These are phyloP conservation scores for Eucalyptus sp. DNA, from an alignment of 345 rosid species.

Conservation along the genomic window DNA sequence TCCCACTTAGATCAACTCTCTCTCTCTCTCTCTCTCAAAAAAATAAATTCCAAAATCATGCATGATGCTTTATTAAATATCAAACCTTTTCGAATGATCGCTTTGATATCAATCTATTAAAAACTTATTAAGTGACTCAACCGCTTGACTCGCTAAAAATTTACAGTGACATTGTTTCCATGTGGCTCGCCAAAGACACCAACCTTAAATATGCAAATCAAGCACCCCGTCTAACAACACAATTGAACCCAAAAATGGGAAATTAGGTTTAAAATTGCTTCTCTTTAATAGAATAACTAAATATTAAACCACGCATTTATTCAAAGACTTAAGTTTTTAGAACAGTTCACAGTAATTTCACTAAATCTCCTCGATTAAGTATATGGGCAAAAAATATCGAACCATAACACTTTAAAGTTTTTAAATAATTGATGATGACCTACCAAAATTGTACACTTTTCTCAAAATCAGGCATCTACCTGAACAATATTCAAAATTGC, in stretches of 20 bases:
- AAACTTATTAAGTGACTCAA: not conserved
- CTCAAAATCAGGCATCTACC: not conserved
- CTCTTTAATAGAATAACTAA: not conserved
- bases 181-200: not conserved
- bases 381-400: too few relatives aligned
- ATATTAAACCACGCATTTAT: too few relatives aligned
- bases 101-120: not conserved
- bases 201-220: not conserved
- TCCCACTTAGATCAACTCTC: not conserved
- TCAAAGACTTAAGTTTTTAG: too few relatives aligned
- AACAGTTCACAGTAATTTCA: too few relatives aligned
- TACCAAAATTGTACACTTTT: too few relatives aligned
- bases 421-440: too few relatives aligned
- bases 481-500: not conserved
- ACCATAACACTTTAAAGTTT: too few relatives aligned
- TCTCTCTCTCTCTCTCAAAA: not conserved
- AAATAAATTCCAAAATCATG: not conserved
- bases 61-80: not conserved
- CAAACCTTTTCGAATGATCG: not conserved
- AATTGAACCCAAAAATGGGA: not conserved
- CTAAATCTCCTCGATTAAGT: too few relatives aligned
- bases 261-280: not conserved
- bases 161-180: not conserved
- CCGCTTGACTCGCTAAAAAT: not conserved
- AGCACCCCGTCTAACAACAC: not conserved